Conservation (phyloP, 768 basidiomycete genomes). For the Coprinopsis cinerea region DNA sequence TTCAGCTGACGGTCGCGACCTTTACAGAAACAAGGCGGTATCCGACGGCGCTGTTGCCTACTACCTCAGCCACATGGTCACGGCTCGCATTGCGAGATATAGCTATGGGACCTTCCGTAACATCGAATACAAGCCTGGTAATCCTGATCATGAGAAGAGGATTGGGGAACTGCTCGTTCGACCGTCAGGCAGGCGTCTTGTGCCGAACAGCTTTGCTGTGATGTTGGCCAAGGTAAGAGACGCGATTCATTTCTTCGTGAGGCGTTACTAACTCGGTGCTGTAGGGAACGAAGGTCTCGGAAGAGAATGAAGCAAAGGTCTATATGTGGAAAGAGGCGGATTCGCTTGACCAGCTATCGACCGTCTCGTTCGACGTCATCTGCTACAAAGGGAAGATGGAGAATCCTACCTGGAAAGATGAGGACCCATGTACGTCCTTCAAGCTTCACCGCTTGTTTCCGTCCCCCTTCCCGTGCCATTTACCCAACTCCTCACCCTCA, state of each 20-base stretch:
- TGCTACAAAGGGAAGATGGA: constrained; percentile 16
- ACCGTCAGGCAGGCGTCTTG: constrained; percentile 2
- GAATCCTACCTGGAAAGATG: constrained; percentile 18
- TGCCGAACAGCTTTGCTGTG: constrained; percentile 7
- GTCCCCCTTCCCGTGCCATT: background rate
- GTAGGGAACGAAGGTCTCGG: constrained; percentile 21
- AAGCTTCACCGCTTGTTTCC: background rate
- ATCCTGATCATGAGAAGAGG: constrained; percentile 17
- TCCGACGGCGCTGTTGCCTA: constrained; percentile 25
- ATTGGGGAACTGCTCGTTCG: background rate
- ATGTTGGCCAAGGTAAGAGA: constrained; percentile 11
- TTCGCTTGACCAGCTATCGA: constrained; percentile 7
- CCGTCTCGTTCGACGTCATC: constrained; percentile 11
- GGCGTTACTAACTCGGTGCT: too few relatives aligned
- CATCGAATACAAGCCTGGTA: constrained; percentile 11
- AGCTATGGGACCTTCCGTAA: constrained; percentile 19
- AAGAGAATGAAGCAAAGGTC: constrained; percentile 17
- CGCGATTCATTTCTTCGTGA: too few relatives aligned
- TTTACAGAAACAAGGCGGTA: constrained; percentile 24
- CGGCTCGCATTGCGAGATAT: constrained; percentile 19
- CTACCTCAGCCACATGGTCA: constrained; percentile 22
- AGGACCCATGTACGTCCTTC: constrained; percentile 15
- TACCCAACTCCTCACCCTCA: background rate
- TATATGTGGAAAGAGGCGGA: constrained; percentile 6
- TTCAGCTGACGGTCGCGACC: background rate